Evolutionary conservation across 768 basidiomycete genomes (phyloP).

Genomic region (Pisolithus orientalis): DNA sequence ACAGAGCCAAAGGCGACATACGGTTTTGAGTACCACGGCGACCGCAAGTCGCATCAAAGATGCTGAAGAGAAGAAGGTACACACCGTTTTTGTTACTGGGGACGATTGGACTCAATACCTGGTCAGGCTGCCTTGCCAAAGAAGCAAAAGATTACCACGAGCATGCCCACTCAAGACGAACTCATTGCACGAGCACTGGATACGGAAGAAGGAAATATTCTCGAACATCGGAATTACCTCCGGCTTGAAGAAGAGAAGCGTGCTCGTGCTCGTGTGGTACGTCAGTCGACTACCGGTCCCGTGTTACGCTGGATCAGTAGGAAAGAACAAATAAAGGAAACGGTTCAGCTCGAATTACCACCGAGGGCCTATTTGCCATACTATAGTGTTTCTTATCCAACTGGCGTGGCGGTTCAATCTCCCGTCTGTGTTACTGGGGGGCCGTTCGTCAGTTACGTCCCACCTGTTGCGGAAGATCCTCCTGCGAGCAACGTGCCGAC

Average conservation of each 20-base stretch:
- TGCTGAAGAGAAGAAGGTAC: slow-evolving; percentile 56
- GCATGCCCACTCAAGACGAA: slow-evolving; percentile 69
- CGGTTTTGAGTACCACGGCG: slow-evolving; percentile 64
- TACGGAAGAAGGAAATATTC: slow-evolving; percentile 80
- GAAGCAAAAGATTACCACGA: slow-evolving; percentile 48
- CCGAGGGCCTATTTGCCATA: slow-evolving; percentile 14
- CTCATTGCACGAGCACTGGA: slow-evolving; percentile 78
- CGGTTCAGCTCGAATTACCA: slow-evolving; percentile 27
- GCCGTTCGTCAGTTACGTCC: neutral
- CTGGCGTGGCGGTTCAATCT: neutral
- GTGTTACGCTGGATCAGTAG: slow-evolving; percentile 67
- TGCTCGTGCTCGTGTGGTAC: slow-evolving; percentile 53
- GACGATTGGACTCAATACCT: neutral
- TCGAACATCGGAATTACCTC: slow-evolving; percentile 74
- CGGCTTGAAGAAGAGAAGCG: slow-evolving; percentile 78
- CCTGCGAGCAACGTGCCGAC: neutral
- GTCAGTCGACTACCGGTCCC: slow-evolving; percentile 58
- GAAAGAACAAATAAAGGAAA: slow-evolving; percentile 50
- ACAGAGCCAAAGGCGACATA: slow-evolving; percentile 62
- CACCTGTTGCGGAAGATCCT: neutral
- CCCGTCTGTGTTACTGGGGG: neutral
- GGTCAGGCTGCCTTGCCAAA: slow-evolving; percentile 53
- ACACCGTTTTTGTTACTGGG: slow-evolving; percentile 5
- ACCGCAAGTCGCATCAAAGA: slow-evolving; percentile 60
- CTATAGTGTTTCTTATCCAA: slow-evolving; percentile 17